Conservation (phyloP, 164 flowering plant species). For the Vitis amurensis region DNA sequence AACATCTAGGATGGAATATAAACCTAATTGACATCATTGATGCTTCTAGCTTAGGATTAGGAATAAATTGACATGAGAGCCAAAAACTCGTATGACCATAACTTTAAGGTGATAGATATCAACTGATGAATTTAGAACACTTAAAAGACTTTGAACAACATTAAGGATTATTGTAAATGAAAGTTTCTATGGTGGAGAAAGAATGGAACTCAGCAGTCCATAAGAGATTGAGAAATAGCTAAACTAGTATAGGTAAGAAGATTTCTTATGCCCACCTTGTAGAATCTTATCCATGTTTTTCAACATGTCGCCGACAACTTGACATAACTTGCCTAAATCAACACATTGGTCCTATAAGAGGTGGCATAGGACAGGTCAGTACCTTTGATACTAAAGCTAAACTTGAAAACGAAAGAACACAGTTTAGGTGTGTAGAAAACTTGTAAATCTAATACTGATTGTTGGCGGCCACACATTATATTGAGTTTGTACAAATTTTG, state of each 20-base stretch:
- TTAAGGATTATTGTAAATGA: too few species aligned
- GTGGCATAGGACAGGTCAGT: constrained; percentile 24
- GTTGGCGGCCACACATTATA: constrained; percentile 10
- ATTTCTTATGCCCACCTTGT: constrained; percentile 13
- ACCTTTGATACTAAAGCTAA: constrained; percentile 14
- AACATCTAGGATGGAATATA: too few species aligned
- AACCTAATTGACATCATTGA: too few species aligned
- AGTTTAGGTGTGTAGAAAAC: constrained; percentile 10
- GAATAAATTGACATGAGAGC: too few species aligned
- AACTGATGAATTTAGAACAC: too few species aligned
- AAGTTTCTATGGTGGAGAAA: too few species aligned
- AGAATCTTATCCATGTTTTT: constrained; percentile 30
- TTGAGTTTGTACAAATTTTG: constrained; percentile 23
- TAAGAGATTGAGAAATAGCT: constrained; percentile 27
- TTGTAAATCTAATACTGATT: constrained; percentile 14
- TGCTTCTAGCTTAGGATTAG: too few species aligned
- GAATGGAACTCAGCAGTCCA: constrained; percentile 25
- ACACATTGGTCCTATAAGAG: constrained; percentile 28
- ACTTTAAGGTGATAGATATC: background rate
- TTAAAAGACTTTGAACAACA: too few species aligned
- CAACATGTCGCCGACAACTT: constrained; percentile 19
- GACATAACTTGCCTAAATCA: constrained; percentile 18
- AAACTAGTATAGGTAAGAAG: constrained; percentile 11
- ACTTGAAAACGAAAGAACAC: constrained; percentile 17
- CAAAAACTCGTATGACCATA: too few species aligned